Percentiles rank a stretch among this genome's conserved stretches.
These are phyloP conservation scores for Chrysoporthe puriensis DNA, from an alignment of 2,329 filamentous ascomycete species.

Conservation along the genomic window DNA sequence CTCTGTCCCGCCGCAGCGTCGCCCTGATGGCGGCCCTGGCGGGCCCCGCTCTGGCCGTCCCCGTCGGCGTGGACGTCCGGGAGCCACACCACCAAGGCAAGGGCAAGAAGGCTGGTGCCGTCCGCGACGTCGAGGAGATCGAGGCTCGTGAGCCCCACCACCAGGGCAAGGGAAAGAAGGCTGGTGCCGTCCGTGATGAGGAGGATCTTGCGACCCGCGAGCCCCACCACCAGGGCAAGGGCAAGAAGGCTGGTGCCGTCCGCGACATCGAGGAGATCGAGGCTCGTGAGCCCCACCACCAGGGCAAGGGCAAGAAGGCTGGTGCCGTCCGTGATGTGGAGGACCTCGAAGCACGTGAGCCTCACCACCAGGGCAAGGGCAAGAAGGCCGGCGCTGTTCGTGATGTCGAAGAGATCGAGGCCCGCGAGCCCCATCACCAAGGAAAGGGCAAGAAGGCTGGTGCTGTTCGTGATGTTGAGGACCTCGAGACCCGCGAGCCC, in stretches of 20 bases:
- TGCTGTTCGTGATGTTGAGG: background rate
- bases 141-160: conserved; percentile 28
- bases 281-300: conserved; percentile 32
- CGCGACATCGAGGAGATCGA: background rate
- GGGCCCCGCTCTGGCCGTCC: conserved; percentile 30
- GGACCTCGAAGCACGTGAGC: conserved; percentile 30
- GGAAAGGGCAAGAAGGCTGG: conserved; percentile 18
- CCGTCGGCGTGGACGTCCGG: conserved; percentile 28
- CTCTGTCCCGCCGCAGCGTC: conserved; percentile 25
- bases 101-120: conserved; percentile 27
- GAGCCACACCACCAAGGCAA: conserved; percentile 28
- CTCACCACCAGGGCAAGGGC: conserved; percentile 34
- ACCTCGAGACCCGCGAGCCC: conserved; percentile 19
- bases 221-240: conserved; percentile 27
- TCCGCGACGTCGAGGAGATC: background rate
- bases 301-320: conserved; percentile 25
- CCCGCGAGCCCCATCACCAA: conserved; percentile 23
- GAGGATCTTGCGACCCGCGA: conserved; percentile 27
- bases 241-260: conserved; percentile 24
- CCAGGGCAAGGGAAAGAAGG: conserved; percentile 32
- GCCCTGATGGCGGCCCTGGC: conserved; percentile 21
- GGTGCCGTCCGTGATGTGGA: conserved; percentile 10
- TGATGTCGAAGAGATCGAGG: conserved; percentile 16
- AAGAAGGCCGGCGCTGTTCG: conserved; percentile 20
- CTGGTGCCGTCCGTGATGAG: background rate